Conservation (phyloP, 2,329 filamentous ascomycete species). For the Didymella exigua region DNA sequence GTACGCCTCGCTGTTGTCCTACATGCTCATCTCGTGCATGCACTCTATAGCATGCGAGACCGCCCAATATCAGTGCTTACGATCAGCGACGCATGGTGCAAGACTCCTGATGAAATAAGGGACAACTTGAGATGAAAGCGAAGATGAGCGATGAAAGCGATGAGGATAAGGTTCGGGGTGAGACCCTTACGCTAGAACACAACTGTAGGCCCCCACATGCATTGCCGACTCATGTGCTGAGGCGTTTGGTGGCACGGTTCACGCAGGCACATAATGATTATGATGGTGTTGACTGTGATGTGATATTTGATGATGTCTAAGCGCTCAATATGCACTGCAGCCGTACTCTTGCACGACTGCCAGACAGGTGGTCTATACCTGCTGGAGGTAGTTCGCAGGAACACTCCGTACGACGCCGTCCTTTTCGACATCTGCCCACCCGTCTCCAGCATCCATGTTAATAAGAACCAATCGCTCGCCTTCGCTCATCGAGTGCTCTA, state of each 20-base stretch:
- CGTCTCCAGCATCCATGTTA: constrained; percentile 86
- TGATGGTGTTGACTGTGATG: background rate
- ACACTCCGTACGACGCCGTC: constrained; percentile 86
- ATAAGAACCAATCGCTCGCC: constrained; percentile 92
- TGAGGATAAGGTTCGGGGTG: background rate
- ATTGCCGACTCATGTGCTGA: background rate
- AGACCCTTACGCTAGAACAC: background rate
- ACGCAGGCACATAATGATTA: background rate
- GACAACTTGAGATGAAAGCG: background rate
- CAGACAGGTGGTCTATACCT: constrained; percentile 57
- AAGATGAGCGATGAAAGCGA: background rate
- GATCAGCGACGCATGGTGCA: background rate
- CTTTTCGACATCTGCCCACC: constrained; percentile 96
- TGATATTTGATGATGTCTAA: constrained; percentile 2
- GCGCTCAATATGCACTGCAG: constrained; percentile 10
- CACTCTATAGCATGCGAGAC: background rate
- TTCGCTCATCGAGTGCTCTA: constrained; percentile 87
- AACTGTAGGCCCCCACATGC: background rate
- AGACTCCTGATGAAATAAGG: background rate
- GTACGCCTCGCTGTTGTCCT: background rate
- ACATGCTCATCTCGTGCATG: background rate
- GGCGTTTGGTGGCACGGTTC: background rate
- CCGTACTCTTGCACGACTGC: constrained; percentile 20
- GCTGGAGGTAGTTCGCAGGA: constrained; percentile 89
- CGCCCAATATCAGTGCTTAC: background rate